Evolutionary conservation across 129 eudicot genomes (phyloP).

Genomic region (Arctium minus): DNA sequence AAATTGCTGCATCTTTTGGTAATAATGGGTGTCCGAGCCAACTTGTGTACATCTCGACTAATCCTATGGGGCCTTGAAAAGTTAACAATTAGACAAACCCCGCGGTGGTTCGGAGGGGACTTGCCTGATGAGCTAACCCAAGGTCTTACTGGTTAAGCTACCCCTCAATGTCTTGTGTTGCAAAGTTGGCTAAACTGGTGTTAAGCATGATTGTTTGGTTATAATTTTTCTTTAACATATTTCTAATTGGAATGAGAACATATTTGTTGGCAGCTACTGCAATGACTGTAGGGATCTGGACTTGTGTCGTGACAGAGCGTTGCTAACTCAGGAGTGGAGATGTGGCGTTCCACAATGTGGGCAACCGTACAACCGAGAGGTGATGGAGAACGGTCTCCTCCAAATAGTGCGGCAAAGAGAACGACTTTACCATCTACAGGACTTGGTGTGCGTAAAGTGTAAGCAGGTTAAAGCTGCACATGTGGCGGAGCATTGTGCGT

Average conservation of each 20-base stretch:
- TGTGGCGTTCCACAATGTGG: constrained; percentile 88
- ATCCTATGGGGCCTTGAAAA: too few species aligned
- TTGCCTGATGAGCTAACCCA: too few species aligned
- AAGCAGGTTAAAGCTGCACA: constrained; percentile 84
- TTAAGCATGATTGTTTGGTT: not conserved
- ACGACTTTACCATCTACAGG: constrained; percentile 92
- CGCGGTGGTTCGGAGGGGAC: too few species aligned
- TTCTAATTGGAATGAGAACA: not conserved
- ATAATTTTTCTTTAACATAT: not conserved
- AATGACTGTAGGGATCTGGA: constrained; percentile 92
- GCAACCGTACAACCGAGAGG: constrained; percentile 85
- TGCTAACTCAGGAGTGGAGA: constrained; percentile 80
- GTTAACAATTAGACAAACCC: too few species aligned
- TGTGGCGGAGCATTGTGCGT: constrained; percentile 75
- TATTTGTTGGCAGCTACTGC: constrained; percentile 68
- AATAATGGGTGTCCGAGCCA: too few species aligned
- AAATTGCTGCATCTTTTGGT: too few species aligned
- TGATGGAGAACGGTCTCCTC: constrained; percentile 83
- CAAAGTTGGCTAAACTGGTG: not conserved
- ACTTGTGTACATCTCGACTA: too few species aligned
- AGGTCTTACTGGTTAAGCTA: too few species aligned
- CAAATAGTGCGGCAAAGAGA: constrained; percentile 89
- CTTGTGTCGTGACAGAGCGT: constrained; percentile 59
- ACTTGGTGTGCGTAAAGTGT: constrained; percentile 85
- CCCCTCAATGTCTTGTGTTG: not conserved